These are phyloP conservation scores for Ascoidea asiatica DNA, from an alignment of 805 yeast genomes.

Conservation along the genomic window DNA sequence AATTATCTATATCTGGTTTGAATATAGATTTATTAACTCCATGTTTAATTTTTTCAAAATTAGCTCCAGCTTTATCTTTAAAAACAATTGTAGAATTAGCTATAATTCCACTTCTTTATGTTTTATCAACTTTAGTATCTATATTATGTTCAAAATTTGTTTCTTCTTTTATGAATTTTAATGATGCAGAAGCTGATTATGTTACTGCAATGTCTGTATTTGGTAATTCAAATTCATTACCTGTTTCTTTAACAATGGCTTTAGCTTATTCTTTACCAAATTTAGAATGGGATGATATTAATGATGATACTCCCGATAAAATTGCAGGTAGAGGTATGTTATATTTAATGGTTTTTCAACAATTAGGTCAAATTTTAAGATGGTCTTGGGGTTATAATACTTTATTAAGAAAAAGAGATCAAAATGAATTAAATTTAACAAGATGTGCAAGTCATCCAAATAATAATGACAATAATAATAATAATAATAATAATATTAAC, in stretches of 20 bases:
- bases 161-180: conserved; percentile 40
- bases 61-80: conserved; percentile 53
- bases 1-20: conserved; percentile 58
- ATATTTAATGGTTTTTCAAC: conserved; percentile 65
- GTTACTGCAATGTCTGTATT: conserved; percentile 96
- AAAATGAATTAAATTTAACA: conserved; percentile 4
- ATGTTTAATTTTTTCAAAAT: conserved; percentile 79
- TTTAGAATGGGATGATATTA: conserved; percentile 61
- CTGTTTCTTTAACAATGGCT: conserved; percentile 80
- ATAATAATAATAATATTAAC: no score
- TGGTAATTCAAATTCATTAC: conserved; percentile 90
- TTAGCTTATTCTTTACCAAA: conserved; percentile 65
- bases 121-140: conserved; percentile 71
- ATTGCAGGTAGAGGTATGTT: conserved; percentile 70
- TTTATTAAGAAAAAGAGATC: conserved; percentile 38
- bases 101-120: conserved; percentile 74
- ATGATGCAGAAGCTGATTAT: conserved; percentile 70
- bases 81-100: conserved; percentile 69
- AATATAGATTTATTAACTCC: conserved; percentile 94
- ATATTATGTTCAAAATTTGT: conserved; percentile 45
- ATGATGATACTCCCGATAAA: conserved; percentile 50
- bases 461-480: not conserved
- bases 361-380: conserved; percentile 67
- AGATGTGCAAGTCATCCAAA: not conserved
- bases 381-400: conserved; percentile 86